Evolutionary conservation across 768 basidiomycete species (phyloP).

Genomic region (Daedaleopsis nitida): DNA sequence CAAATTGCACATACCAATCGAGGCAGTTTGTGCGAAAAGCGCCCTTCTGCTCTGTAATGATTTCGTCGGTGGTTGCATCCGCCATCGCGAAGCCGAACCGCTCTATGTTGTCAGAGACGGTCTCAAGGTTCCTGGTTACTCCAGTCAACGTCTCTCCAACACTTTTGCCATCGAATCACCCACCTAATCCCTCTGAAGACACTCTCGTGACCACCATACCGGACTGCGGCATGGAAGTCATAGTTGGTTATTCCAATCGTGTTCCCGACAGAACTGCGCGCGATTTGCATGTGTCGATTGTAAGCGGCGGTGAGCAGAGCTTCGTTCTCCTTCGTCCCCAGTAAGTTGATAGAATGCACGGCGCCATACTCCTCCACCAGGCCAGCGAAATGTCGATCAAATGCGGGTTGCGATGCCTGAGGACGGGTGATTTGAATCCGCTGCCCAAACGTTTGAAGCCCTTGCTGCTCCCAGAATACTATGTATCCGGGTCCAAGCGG

Average conservation of each 20-base stretch:
- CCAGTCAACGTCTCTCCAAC: not conserved
- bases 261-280: constrained; percentile 62
- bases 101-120: constrained; percentile 65
- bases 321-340: constrained; percentile 93
- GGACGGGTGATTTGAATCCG: constrained; percentile 95
- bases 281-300: constrained; percentile 72
- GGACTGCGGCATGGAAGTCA: constrained; percentile 89
- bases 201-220: constrained; percentile 83
- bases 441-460: constrained; percentile 91
- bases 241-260: constrained; percentile 83
- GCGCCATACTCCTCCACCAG: constrained; percentile 84
- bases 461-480: constrained; percentile 99
- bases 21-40: constrained; percentile 94
- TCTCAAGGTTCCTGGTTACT: constrained; percentile 54
- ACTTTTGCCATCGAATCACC: constrained; percentile 4
- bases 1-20: constrained; percentile 67
- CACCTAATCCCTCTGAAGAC: constrained; percentile 75
- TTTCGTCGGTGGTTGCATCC: constrained; percentile 62
- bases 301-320: constrained; percentile 82
- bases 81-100: constrained; percentile 86
- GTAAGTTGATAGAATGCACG: constrained; percentile 86
- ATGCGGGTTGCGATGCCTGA: constrained; percentile 94
- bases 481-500: constrained; percentile 8
- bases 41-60: constrained; percentile 88
- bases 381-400: constrained; percentile 90